phyloP scores from a whole-genome alignment of 2,329 filamentous ascomycete species.

The Cladosporium velox region DNA sequence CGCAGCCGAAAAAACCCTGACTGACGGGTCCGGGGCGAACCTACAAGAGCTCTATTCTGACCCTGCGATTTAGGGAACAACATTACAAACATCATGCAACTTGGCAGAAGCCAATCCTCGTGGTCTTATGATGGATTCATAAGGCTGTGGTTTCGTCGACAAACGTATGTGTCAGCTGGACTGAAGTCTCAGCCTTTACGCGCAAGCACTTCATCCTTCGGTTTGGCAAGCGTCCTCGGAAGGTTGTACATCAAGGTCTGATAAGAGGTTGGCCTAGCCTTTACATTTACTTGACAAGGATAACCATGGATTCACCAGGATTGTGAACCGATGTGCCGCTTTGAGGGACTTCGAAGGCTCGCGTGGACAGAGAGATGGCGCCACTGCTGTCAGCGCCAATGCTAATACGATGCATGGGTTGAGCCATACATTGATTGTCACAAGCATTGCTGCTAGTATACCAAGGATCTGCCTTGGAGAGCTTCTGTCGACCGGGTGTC shows the following conservation, averaged over 20 bases:
- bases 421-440: not conserved
- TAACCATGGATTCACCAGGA: not conserved
- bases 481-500: not conserved
- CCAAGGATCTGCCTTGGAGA: not conserved
- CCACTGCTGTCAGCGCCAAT: not conserved
- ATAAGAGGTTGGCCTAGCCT: not conserved
- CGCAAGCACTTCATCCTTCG: not conserved
- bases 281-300: not conserved
- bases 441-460: not conserved
- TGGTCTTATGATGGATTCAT: not conserved
- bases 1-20: conserved; percentile 3
- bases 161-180: not conserved
- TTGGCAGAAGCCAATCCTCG: not conserved
- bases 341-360: not conserved
- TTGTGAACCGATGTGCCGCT: not conserved
- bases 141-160: not conserved
- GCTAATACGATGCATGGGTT: not conserved
- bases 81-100: not conserved
- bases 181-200: not conserved
- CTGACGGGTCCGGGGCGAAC: conserved; percentile 11
- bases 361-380: not conserved
- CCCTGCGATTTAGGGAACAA: not conserved
- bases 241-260: not conserved
- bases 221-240: not conserved
- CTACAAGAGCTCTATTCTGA: conserved; percentile 6